Conservation (phyloP, 2,329 filamentous ascomycete species). For the Ambrosiella xylebori region DNA sequence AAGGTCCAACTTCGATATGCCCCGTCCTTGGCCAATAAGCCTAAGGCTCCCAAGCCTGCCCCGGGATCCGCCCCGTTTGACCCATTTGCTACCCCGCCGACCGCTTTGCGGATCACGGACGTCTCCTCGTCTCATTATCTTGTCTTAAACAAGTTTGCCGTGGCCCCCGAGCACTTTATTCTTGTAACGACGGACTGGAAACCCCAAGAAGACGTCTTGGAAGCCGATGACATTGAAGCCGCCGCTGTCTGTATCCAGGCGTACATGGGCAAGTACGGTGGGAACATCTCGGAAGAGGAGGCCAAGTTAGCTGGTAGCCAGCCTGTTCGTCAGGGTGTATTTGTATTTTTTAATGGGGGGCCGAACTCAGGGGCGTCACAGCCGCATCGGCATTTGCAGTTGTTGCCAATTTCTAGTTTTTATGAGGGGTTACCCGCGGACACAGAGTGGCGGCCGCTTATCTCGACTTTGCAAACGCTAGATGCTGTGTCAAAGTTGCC, state of each 20-base stretch:
- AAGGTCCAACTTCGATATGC: conserved; percentile 61
- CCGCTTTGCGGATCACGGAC: conserved; percentile 34
- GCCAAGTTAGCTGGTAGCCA: conserved; percentile 6
- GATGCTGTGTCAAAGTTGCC: conserved; percentile 19
- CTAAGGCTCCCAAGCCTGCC: conserved; percentile 25
- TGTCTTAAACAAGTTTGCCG: conserved; percentile 59
- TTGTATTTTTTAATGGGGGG: conserved; percentile 56
- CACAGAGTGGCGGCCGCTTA: conserved; percentile 31
- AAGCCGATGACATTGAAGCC: conserved; percentile 40
- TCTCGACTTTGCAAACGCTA: conserved; percentile 21
- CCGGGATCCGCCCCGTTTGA: conserved; percentile 27
- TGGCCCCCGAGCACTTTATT: conserved; percentile 56
- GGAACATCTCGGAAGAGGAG: conserved; percentile 13
- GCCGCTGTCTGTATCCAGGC: conserved; percentile 44
- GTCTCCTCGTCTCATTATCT: conserved; percentile 41
- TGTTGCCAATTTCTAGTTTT: conserved; percentile 51
- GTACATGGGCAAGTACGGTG: conserved; percentile 24
- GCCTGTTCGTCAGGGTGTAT: conserved; percentile 25
- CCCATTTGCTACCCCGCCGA: conserved; percentile 42
- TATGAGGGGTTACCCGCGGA: conserved; percentile 27
- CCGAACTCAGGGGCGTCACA: conserved; percentile 52
- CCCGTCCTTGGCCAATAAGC: conserved; percentile 50
- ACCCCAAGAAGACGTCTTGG: conserved; percentile 47
- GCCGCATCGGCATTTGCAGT: conserved; percentile 53
- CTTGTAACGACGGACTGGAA: conserved; percentile 47